Percentiles rank a stretch among this genome's conserved stretches.
Evolutionary conservation across 2,329 filamentous ascomycete species (phyloP).

Genomic region (Ceratocystis cacaofunesta): DNA sequence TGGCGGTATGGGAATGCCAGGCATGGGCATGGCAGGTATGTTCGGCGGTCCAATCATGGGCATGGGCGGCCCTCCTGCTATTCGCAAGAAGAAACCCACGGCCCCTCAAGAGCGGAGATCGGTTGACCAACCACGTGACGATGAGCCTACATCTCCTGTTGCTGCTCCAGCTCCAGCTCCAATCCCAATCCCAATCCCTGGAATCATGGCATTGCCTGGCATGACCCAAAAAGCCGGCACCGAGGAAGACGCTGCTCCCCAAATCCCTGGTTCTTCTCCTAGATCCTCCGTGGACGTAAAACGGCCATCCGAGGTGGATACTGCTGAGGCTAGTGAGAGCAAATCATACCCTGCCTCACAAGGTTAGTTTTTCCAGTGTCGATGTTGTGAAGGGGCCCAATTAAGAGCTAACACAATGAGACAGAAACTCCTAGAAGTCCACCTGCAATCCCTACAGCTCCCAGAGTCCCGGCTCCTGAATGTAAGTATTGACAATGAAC

Average conservation of each 20-base stretch:
- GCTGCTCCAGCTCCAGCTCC: slow-evolving; percentile 25
- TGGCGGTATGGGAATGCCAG: slow-evolving; percentile 90
- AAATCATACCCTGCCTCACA: slow-evolving; percentile 13
- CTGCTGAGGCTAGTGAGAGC: slow-evolving; percentile 22
- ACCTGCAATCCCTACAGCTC: slow-evolving; percentile 39
- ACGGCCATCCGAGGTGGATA: slow-evolving; percentile 6
- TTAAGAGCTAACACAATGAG: neutral
- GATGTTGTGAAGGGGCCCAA: neutral
- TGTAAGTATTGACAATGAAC: slow-evolving; percentile 33
- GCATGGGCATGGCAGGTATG: slow-evolving; percentile 93
- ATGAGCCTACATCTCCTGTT: slow-evolving; percentile 30
- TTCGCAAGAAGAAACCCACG: slow-evolving; percentile 41
- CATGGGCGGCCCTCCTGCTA: slow-evolving; percentile 34
- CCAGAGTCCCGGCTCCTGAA: slow-evolving; percentile 44
- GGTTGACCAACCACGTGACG: slow-evolving; percentile 30
- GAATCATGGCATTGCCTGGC: slow-evolving; percentile 54
- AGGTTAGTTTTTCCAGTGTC: neutral
- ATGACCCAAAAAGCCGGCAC: slow-evolving; percentile 33
- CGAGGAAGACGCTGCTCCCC: slow-evolving; percentile 12
- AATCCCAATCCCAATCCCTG: slow-evolving; percentile 40
- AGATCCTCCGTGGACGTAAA: neutral
- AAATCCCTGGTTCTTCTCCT: slow-evolving; percentile 4
- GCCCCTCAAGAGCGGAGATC: slow-evolving; percentile 26
- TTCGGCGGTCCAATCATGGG: slow-evolving; percentile 62
- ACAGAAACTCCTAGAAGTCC: slow-evolving; percentile 35